Evolutionary conservation across 1,284 basidiomycete genomes (phyloP).

Genomic region (Malassezia furfur): DNA sequence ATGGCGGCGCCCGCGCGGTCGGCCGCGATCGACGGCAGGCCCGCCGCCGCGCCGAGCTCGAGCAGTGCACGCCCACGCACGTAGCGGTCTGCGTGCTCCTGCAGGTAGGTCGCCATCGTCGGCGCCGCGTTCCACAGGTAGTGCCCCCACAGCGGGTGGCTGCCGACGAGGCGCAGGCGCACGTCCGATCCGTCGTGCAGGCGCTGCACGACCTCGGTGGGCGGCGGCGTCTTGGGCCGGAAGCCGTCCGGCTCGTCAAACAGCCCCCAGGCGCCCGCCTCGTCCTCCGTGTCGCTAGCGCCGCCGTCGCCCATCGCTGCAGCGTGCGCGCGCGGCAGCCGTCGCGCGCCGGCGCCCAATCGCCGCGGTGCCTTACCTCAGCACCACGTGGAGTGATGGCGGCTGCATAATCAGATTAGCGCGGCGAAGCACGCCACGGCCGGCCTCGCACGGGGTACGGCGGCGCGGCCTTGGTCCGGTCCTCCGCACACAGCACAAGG

Average conservation of each 20-base stretch:
- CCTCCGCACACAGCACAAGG: neutral
- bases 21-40: constrained; percentile 57
- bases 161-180: constrained; percentile 66
- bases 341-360: neutral
- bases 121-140: constrained; percentile 60
- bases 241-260: constrained; percentile 43
- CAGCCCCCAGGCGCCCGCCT: constrained; percentile 24
- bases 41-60: constrained; percentile 88
- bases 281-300: neutral
- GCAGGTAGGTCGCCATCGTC: constrained; percentile 46
- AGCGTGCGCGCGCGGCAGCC: neutral
- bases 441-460: too few species aligned
- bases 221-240: constrained; percentile 40
- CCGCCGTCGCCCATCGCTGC: neutral
- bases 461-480: too few species aligned
- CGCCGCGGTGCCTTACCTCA: neutral
- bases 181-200: constrained; percentile 22
- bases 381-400: neutral
- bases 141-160: constrained; percentile 84
- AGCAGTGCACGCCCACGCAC: constrained; percentile 56
- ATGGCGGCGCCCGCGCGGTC: constrained; percentile 45
- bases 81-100: constrained; percentile 50
- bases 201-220: constrained; percentile 27
- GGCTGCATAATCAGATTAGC: constrained; percentile 1
- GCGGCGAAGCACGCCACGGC: neutral